These are phyloP conservation scores for Porpolomopsis calyptriformis DNA, from an alignment of 768 basidiomycete genomes.

Conservation along the genomic window DNA sequence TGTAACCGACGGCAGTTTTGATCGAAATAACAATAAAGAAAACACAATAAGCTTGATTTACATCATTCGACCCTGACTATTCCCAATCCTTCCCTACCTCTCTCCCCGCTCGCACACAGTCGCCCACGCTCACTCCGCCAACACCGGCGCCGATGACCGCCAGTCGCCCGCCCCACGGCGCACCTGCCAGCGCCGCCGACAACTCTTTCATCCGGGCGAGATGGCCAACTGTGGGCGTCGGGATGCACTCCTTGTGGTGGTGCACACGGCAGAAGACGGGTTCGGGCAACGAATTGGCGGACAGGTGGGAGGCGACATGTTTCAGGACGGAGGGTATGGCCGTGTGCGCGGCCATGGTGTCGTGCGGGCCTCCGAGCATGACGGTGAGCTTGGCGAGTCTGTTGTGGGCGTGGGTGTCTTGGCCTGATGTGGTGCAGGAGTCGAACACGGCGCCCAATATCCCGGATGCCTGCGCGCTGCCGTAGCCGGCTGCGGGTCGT, in stretches of 20 bases:
- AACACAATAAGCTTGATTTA: not conserved
- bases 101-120: slow-evolving; percentile 72
- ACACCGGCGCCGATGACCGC: slow-evolving; percentile 78
- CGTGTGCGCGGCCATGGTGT: slow-evolving; percentile 17
- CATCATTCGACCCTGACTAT: not conserved
- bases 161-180: slow-evolving; percentile 37
- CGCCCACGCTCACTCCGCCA: slow-evolving; percentile 76
- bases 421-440: slow-evolving; percentile 57
- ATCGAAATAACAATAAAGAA: not conserved
- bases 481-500: slow-evolving; percentile 51
- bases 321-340: slow-evolving; percentile 20
- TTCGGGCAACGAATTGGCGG: slow-evolving; percentile 33
- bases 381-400: slow-evolving; percentile 69
- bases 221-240: slow-evolving; percentile 67
- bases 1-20: no score
- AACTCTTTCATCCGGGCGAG: slow-evolving; percentile 55
- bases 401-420: slow-evolving; percentile 27
- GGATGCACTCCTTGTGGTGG: slow-evolving; percentile 63
- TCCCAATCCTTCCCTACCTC: slow-evolving; percentile 36
- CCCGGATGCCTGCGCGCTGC: slow-evolving; percentile 26
- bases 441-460: slow-evolving; percentile 88
- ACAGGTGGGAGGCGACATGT: slow-evolving; percentile 36
- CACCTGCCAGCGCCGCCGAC: slow-evolving; percentile 26
- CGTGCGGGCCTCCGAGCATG: slow-evolving; percentile 82
- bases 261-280: slow-evolving; percentile 46